Conservation (phyloP, 164 flowering plant species). For the Tetracentron sinense region DNA sequence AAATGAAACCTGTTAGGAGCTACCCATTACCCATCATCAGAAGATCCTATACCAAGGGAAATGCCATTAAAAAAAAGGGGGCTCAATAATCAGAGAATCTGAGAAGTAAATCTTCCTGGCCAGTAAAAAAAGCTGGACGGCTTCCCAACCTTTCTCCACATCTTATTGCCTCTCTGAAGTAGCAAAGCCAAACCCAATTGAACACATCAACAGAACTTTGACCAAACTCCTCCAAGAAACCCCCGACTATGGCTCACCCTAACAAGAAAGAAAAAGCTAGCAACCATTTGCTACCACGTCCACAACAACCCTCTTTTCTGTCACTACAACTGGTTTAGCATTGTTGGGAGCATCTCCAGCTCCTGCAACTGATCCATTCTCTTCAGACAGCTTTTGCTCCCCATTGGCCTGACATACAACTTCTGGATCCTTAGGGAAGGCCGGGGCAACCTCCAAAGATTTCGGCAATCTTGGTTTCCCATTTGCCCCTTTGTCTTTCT, state of each 20-base stretch:
- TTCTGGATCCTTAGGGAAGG: conserved; percentile 24
- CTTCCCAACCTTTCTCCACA: too few relatives aligned
- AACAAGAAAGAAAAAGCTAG: conserved; percentile 24
- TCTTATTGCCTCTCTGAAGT: too few relatives aligned
- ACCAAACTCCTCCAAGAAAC: conserved; percentile 9
- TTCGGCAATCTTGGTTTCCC: conserved; percentile 28
- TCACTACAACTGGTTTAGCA: conserved; percentile 28
- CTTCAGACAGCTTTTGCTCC: conserved; percentile 27
- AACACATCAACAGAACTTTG: too few relatives aligned
- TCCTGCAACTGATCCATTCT: conserved; percentile 31
- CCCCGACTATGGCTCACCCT: conserved; percentile 2
- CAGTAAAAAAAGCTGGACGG: too few relatives aligned
- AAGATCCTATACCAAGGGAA: too few relatives aligned
- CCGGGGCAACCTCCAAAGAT: conserved; percentile 32
- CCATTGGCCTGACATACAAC: conserved; percentile 23
- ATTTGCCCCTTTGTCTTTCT: conserved; percentile 29
- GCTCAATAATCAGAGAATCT: too few relatives aligned
- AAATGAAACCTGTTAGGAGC: too few relatives aligned
- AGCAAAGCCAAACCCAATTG: too few relatives aligned
- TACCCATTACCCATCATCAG: too few relatives aligned
- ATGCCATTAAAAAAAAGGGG: too few relatives aligned
- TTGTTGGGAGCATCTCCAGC: conserved; percentile 34
- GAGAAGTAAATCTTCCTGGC: too few relatives aligned
- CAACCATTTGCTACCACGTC: too few relatives aligned
- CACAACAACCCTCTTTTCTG: conserved; percentile 30